Percentiles rank a stretch among this genome's conserved stretches.
These are phyloP conservation scores for Hypericum perforatum DNA, from an alignment of 345 rosid genomes.

Conservation along the genomic window DNA sequence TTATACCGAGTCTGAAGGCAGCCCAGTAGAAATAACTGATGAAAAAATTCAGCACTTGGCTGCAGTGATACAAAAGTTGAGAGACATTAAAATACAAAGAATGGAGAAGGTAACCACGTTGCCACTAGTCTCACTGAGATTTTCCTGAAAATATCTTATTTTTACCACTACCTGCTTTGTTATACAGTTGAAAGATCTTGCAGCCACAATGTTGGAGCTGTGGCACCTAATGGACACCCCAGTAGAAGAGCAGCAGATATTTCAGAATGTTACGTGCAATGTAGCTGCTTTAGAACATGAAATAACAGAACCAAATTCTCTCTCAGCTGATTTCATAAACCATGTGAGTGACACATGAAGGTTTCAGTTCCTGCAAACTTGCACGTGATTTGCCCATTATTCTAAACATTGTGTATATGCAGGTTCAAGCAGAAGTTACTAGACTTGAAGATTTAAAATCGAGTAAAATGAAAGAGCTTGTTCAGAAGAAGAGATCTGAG, in stretches of 20 bases:
- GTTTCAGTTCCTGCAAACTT: background rate
- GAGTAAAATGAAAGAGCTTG: slow-evolving; percentile 98
- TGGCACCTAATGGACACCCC: slow-evolving; percentile 99
- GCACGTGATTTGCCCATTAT: too few relatives aligned
- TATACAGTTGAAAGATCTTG: slow-evolving; percentile 91
- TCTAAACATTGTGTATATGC: slow-evolving; percentile 8
- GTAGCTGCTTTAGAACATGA: slow-evolving; percentile 94
- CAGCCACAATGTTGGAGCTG: slow-evolving; percentile 80
- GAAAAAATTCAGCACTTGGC: slow-evolving; percentile 44
- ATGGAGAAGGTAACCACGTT: slow-evolving; percentile 57
- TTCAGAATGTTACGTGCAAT: slow-evolving; percentile 81
- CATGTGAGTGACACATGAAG: slow-evolving; percentile 37
- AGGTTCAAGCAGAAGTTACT: slow-evolving; percentile 88
- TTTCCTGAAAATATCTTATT: too few relatives aligned
- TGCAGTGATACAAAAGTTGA: slow-evolving; percentile 35
- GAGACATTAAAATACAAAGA: slow-evolving; percentile 76
- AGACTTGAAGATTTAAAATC: slow-evolving; percentile 79
- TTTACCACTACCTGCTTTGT: background rate
- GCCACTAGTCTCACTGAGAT: too few relatives aligned
- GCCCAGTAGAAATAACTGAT: slow-evolving; percentile 44
- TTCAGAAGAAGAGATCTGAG: slow-evolving; percentile 77
- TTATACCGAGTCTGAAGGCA: slow-evolving; percentile 37
- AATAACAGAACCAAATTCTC: slow-evolving; percentile 75
- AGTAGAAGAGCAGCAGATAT: slow-evolving; percentile 81
- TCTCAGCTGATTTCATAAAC: slow-evolving; percentile 68